Base-by-base conservation (phyloP, 2,329 filamentous ascomycete genomes). In the Diaporthe citrichinensis region DNA sequence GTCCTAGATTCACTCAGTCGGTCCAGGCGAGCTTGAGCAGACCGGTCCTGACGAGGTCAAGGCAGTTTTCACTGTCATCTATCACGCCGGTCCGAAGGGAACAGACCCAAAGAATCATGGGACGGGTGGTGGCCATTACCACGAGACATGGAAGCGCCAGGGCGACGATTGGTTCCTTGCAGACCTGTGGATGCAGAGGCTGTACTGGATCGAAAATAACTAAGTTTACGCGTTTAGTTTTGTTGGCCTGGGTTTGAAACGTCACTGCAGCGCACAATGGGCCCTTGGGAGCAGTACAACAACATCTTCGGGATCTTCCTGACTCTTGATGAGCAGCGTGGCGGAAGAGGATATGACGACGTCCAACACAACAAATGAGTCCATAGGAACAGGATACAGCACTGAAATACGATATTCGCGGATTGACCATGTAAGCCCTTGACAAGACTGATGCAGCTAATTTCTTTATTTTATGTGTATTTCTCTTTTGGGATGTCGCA, bases 21-120 rank as follows among this genome's bases (percentile, higher is more conserved):
- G 78, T 12, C 53, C 68, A 4, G 80, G 79, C 1, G 79, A 80
- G 59, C 79, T 82, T 39, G 79, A 80, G 73, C 79, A 79, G 55
- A 77, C 76, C 20, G 77, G 62, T 17, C 72, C 77, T 7, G 79
- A 79, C 71, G 79, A 81, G 61, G 78, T 81, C 68, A 78, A 78
- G 65, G 78, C 78, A 8, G 69, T 80, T 4, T 82, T 81, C 25
- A 76, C 72, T 23, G 46, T 76, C 14, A 73, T 75, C 0, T 69
- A 71, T 46, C 28, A 62, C n/a, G 17, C 31, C 39, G 74, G 72
- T 8, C 72, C 74, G 23, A 71, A 68, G 44, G 73, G 67, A 3
- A 57, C 71, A 0, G 49, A 73, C 9, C 34, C 39, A 0, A 49
- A 68, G 41, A 12, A 25, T 25, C 71, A 74, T 20, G 57, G 57